Evolutionary conservation across 2,329 filamentous ascomycete genomes (phyloP), one percentile per base, ranked within the genome.

Genomic region (Fusarium nematophilum): DNA sequence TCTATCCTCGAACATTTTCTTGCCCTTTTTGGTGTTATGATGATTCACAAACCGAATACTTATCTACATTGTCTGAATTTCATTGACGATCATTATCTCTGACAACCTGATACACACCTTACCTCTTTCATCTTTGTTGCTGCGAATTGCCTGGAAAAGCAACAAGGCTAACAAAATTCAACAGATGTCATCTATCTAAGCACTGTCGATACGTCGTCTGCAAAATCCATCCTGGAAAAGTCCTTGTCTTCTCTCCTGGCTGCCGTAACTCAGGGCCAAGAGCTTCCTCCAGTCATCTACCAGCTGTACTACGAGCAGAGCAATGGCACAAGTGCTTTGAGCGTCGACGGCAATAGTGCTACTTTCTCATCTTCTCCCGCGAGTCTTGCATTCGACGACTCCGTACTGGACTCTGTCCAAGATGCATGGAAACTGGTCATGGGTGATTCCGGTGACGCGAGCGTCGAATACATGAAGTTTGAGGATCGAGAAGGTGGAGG

Each of bases 1-100:
- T 62, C 31, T 33, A 62, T 48, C 59, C 53, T 44, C 57, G n/a
- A n/a, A n/a, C n/a, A n/a, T n/a, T 57, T 33, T 31, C 36, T 61
- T 62, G 56, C 57, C 52, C 31, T 44, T 49, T 73, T 82, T 47
- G 53, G 77, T 83, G 78, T 84, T 82, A 90, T 93, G 94, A 97
- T 98, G 93, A 97, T 83, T 78, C 85, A 56, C 79, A 76, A 78
- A 82, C 83, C 78, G 84, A 96, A 95, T 92, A 93, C 93, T 98
- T 98, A 98, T 97, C 94, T 97, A 98, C 94, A 97, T 98, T 98
- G 93, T 91, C 94, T 93, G 94, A 96, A 90, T 79, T 80, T 76
- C 84, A 84, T 79, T 96, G 93, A 96, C 88, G 93, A 95, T 84
- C 84, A 60, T 83, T 82, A 82, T 85, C 87, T 93, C 90, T 94